A percentile compares a stretch with the other conserved stretches of the same genome.
Conservation (phyloP, 2,329 filamentous ascomycete genomes). For the Cordyceps militaris region DNA sequence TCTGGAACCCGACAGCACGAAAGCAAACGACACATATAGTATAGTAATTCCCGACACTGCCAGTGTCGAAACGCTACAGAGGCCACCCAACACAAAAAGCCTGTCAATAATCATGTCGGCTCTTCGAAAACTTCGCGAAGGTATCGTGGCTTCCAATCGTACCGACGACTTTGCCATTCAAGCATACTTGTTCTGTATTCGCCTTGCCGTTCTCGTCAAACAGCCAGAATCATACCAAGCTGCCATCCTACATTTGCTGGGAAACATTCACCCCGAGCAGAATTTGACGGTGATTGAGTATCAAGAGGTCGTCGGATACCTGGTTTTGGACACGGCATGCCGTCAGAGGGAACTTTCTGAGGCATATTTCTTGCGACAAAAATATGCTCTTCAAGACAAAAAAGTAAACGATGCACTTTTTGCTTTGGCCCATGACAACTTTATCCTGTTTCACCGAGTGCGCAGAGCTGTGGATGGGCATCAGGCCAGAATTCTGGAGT, state of each 20-base stretch:
- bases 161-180: conserved; percentile 77
- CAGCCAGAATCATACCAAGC: conserved; percentile 88
- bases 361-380: conserved; percentile 60
- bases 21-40: neutral
- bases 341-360: conserved; percentile 67
- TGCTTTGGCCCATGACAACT: conserved; percentile 75
- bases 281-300: conserved; percentile 66
- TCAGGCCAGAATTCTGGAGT: conserved; percentile 71
- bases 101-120: conserved; percentile 72
- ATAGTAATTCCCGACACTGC: neutral
- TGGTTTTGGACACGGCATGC: conserved; percentile 83
- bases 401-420: conserved; percentile 62
- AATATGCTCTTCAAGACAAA: conserved; percentile 56
- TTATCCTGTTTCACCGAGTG: conserved; percentile 67
- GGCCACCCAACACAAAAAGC: conserved; percentile 45
- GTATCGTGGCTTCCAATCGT: conserved; percentile 70
- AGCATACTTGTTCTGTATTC: conserved; percentile 86
- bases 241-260: conserved; percentile 72
- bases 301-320: conserved; percentile 71
- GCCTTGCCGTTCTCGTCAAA: conserved; percentile 70
- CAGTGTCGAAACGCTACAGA: conserved; percentile 14
- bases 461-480: conserved; percentile 72
- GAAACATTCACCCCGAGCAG: conserved; percentile 58
- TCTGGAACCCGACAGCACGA: conserved; percentile 10
- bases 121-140: conserved; percentile 87